Evolutionary conservation across 345 rosid species (phyloP).

Genomic region (thale cress (Arabidopsis thaliana)): DNA sequence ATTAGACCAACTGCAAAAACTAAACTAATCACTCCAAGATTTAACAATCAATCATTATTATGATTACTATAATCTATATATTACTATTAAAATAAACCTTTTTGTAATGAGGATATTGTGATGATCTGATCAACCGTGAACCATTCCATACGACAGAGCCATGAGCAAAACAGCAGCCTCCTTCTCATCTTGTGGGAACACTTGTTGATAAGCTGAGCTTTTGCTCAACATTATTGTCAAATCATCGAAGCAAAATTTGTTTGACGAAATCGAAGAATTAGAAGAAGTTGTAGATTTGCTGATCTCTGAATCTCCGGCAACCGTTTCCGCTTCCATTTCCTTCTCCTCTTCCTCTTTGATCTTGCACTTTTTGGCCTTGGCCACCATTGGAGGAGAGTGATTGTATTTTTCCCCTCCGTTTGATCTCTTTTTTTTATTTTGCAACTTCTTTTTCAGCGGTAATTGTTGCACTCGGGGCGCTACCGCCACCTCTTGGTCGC

Average conservation of each 20-base stretch:
- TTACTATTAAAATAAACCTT: slow-evolving; percentile 19
- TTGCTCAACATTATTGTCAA: slow-evolving; percentile 69
- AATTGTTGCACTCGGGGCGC: slow-evolving; percentile 11
- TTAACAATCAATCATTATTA: slow-evolving; percentile 38
- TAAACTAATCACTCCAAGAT: slow-evolving; percentile 29
- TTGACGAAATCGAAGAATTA: slow-evolving; percentile 41
- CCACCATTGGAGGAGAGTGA: slow-evolving; percentile 17
- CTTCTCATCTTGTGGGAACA: slow-evolving; percentile 95
- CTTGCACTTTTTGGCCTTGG: slow-evolving; percentile 42
- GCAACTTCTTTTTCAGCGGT: slow-evolving; percentile 45
- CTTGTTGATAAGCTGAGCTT: slow-evolving; percentile 68
- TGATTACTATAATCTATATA: slow-evolving; percentile 38
- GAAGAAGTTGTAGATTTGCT: slow-evolving; percentile 43
- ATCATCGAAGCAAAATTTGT: slow-evolving; percentile 74
- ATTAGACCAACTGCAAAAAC: slow-evolving; percentile 37
- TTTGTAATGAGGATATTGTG: slow-evolving; percentile 25
- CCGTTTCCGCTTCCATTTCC: background rate
- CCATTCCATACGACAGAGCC: slow-evolving; percentile 92
- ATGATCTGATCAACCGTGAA: slow-evolving; percentile 55
- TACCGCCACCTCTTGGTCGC: slow-evolving; percentile 32
- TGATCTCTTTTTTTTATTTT: slow-evolving; percentile 51
- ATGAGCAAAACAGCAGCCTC: slow-evolving; percentile 94
- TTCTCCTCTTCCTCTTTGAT: slow-evolving; percentile 32
- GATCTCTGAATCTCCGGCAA: slow-evolving; percentile 29
- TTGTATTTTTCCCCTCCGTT: slow-evolving; percentile 32